Conservation (phyloP, 768 basidiomycete genomes). For the Rhodocollybia butyracea region DNA sequence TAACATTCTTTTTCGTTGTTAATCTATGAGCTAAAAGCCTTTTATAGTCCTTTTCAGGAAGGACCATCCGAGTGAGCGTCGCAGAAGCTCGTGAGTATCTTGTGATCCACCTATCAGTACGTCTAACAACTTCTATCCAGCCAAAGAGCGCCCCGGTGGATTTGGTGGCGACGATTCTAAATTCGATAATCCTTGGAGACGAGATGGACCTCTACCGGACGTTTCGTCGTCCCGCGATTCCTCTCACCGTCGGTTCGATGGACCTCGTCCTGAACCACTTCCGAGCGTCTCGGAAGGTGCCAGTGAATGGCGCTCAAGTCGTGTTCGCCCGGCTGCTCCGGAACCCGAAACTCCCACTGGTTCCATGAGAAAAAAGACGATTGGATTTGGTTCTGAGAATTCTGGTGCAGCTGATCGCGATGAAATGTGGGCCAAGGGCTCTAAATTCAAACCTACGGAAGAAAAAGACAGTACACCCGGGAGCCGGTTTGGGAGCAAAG, state of each 20-base stretch:
- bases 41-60: slow-evolving; percentile 64
- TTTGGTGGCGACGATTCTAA: slow-evolving; percentile 71
- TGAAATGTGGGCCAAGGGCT: slow-evolving; percentile 73
- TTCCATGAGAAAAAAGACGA: slow-evolving; percentile 50
- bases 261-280: slow-evolving; percentile 36
- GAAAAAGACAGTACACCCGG: slow-evolving; percentile 31
- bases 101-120: slow-evolving; percentile 1
- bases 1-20: slow-evolving; percentile 7
- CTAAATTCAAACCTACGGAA: slow-evolving; percentile 63
- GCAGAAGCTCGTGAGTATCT: slow-evolving; percentile 86
- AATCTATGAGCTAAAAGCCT: background rate
- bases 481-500: slow-evolving; percentile 44
- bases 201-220: slow-evolving; percentile 83
- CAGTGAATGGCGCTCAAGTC: slow-evolving; percentile 71
- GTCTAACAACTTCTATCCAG: slow-evolving; percentile 34
- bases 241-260: slow-evolving; percentile 68
- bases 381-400: slow-evolving; percentile 50
- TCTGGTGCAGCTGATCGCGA: slow-evolving; percentile 68
- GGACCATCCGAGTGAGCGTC: slow-evolving; percentile 86
- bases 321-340: slow-evolving; percentile 29
- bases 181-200: slow-evolving; percentile 82
- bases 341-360: slow-evolving; percentile 38
- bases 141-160: slow-evolving; percentile 69
- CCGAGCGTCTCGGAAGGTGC: slow-evolving; percentile 57
- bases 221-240: slow-evolving; percentile 56